Evolutionary conservation across 2,329 filamentous ascomycete species (phyloP).

Genomic region (Davidsoniella australis): DNA sequence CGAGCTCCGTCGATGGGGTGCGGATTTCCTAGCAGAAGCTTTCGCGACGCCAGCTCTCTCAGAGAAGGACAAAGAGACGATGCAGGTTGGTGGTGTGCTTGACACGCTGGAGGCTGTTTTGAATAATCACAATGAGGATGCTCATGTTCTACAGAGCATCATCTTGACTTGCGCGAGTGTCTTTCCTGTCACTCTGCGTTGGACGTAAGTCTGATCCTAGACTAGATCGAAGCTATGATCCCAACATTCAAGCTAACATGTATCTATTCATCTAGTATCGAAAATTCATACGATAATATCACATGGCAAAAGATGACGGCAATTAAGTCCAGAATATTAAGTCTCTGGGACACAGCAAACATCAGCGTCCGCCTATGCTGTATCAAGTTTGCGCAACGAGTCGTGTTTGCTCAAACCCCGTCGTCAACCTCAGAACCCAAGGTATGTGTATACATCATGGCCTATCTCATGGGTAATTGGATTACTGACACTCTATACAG

Average conservation of each 20-base stretch:
- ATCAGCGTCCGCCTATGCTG: constrained; percentile 77
- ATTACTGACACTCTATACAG: constrained; percentile 17
- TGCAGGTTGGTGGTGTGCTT: constrained; percentile 54
- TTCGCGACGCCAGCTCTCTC: constrained; percentile 82
- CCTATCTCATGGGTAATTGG: background rate
- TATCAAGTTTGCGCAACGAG: constrained; percentile 90
- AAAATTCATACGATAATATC: constrained; percentile 63
- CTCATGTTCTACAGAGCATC: constrained; percentile 64
- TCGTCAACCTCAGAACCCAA: constrained; percentile 65
- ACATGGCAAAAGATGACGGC: constrained; percentile 77
- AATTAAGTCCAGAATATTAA: constrained; percentile 79
- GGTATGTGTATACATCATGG: constrained; percentile 37
- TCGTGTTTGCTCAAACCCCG: constrained; percentile 83
- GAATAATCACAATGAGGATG: constrained; percentile 58
- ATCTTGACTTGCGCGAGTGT: constrained; percentile 83
- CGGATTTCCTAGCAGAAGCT: constrained; percentile 87
- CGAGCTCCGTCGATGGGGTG: constrained; percentile 85
- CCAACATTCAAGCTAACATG: background rate
- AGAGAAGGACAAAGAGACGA: constrained; percentile 60
- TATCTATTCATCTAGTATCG: constrained; percentile 43
- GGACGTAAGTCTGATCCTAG: constrained; percentile 58
- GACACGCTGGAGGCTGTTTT: constrained; percentile 56
- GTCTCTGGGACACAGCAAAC: constrained; percentile 67
- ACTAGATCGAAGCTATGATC: background rate
- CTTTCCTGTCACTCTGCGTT: constrained; percentile 79